Percentiles rank a stretch among this genome's conserved stretches.
Evolutionary conservation across 768 basidiomycete genomes (phyloP).

Genomic region (Psilocybe cyanescens): DNA sequence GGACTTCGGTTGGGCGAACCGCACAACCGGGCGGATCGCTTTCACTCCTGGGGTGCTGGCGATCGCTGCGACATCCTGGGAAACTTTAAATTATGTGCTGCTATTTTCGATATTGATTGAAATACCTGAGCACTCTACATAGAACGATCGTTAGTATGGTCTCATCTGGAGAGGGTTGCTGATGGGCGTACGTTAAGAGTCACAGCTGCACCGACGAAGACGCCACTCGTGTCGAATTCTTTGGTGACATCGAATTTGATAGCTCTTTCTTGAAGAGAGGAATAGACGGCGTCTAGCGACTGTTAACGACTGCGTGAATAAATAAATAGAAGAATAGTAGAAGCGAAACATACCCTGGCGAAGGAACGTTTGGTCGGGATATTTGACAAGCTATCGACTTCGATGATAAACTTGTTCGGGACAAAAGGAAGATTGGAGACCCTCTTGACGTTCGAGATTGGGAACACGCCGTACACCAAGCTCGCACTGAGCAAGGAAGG

Average conservation of each 20-base stretch:
- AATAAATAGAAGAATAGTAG: neutral
- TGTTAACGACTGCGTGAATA: constrained; percentile 20
- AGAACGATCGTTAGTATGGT: neutral
- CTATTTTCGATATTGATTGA: neutral
- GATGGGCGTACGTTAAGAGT: constrained; percentile 43
- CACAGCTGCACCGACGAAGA: constrained; percentile 65
- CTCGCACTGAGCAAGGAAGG: constrained; percentile 26
- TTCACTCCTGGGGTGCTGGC: constrained; percentile 53
- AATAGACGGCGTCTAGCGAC: constrained; percentile 58
- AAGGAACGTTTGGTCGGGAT: constrained; percentile 39
- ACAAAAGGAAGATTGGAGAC: constrained; percentile 40
- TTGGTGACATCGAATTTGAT: constrained; percentile 49
- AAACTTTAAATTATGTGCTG: neutral
- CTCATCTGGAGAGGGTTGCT: neutral
- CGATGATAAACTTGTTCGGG: constrained; percentile 60
- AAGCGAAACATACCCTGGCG: constrained; percentile 25
- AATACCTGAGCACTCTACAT: constrained; percentile 26
- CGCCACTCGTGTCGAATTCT: constrained; percentile 52
- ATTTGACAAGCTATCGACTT: constrained; percentile 46
- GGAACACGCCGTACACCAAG: constrained; percentile 30
- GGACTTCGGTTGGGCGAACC: constrained; percentile 46
- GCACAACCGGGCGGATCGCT: constrained; percentile 57
- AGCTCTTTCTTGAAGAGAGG: constrained; percentile 43
- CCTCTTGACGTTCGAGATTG: constrained; percentile 42
- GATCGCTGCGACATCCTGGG: constrained; percentile 52